Conservation (phyloP, 179 eudicot species). For the Drosera spatulata region DNA sequence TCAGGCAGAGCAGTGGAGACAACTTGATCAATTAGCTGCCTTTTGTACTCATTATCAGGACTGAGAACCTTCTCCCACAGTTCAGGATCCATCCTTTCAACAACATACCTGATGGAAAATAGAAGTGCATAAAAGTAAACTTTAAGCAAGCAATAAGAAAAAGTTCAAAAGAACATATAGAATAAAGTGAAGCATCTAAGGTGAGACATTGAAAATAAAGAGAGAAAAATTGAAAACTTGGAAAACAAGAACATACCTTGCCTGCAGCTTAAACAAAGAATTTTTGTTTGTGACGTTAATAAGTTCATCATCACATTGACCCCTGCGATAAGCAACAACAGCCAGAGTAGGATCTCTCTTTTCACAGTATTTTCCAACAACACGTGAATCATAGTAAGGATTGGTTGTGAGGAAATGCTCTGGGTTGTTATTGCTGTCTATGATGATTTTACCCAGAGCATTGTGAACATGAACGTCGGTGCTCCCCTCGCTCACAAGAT, state of each 20-base stretch:
- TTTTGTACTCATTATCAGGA: slow-evolving; percentile 36
- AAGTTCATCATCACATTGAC: slow-evolving; percentile 49
- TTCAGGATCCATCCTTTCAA: slow-evolving; percentile 46
- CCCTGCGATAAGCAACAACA: slow-evolving; percentile 41
- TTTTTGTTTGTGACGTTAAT: slow-evolving; percentile 38
- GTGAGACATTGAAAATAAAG: background rate
- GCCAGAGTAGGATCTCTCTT: slow-evolving; percentile 51
- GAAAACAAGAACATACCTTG: slow-evolving; percentile 18
- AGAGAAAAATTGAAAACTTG: background rate
- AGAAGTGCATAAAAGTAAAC: background rate
- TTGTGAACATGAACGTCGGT: slow-evolving; percentile 50
- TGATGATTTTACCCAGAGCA: slow-evolving; percentile 47
- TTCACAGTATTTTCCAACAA: slow-evolving; percentile 48
- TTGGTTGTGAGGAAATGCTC: slow-evolving; percentile 54
- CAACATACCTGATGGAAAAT: slow-evolving; percentile 30
- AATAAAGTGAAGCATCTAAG: background rate
- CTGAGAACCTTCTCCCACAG: slow-evolving; percentile 42
- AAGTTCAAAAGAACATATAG: background rate
- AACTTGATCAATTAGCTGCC: slow-evolving; percentile 47
- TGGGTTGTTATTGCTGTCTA: slow-evolving; percentile 44
- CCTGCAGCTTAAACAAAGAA: slow-evolving; percentile 38
- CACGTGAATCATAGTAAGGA: slow-evolving; percentile 51
- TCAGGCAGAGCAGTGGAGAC: slow-evolving; percentile 52
- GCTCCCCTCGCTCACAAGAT: slow-evolving; percentile 49
- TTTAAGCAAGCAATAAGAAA: background rate